Evolutionary conservation across 2,329 filamentous ascomycete species (phyloP), one percentile per base, ranked within the genome.

Genomic region (Trichoderma gracile): DNA sequence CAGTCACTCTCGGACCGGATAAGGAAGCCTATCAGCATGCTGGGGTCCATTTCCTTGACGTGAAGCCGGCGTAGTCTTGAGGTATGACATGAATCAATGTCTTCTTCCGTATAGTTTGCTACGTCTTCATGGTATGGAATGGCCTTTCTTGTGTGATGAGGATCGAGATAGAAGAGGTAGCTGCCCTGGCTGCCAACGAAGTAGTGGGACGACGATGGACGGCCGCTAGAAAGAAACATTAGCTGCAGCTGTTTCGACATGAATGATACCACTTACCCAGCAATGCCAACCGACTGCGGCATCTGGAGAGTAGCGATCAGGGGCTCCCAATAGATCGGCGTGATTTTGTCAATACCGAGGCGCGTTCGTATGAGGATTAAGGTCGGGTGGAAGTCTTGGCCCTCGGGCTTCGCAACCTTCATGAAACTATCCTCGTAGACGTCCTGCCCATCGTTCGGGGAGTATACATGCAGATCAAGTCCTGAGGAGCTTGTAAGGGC

Each of bases 21-120:
- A 42, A 99, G 79, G 72, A 98, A 98, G 5, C 92, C 94, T 68
- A 99, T 91, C 47, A 99, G 80, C 95, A 99, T 99, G 73, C 93
- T 97, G 0, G 95, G 95, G 72, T 99, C 95, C 91, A 99, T 95
- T 73, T 98, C 93, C 65, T 88, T 87, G 55, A 99, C 84, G 69
- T 95, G 89, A 33, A 99, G 82, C 63, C 90, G 86, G 43, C 94
- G 87, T 19, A 99, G 79, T 54, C 94, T 88, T 57, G 91, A 86
- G 0, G 93, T 98, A 74, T 99, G 94, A 72, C 92, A 97, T 0
- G 90, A 90, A 63, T 89, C 85, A 17, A 97, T 75, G 65, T 98
- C 93, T 70, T 91, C 89, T 8, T 80, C 72, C 0, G 87, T 87
- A 72, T 93, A 92, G 1, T 86, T 78, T 7, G 78, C 76, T 0